Evolutionary conservation across 2,329 filamentous ascomycete species (phyloP).

Genomic region (Neoarthrinium moseri): DNA sequence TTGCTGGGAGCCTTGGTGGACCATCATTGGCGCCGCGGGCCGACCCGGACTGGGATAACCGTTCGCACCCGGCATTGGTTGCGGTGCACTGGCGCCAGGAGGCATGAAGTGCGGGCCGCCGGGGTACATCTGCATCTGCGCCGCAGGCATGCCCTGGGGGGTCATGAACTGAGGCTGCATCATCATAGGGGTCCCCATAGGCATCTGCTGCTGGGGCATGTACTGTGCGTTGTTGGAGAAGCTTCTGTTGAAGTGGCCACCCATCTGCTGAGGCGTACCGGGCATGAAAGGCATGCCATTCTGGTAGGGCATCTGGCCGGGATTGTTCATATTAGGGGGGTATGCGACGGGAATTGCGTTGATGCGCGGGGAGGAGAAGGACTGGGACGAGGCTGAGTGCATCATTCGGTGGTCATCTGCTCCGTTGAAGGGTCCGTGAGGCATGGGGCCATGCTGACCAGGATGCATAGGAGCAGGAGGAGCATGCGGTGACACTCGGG

Average conservation of each 20-base stretch:
- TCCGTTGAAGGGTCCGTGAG: constrained; percentile 65
- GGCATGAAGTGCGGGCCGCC: constrained; percentile 66
- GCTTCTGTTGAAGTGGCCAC: constrained; percentile 60
- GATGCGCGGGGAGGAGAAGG: constrained; percentile 81
- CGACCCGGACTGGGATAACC: constrained; percentile 89
- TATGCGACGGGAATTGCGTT: constrained; percentile 70
- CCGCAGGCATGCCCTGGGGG: constrained; percentile 67
- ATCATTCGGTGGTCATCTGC: constrained; percentile 89
- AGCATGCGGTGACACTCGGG: constrained; percentile 72
- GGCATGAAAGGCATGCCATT: constrained; percentile 71
- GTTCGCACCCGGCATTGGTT: constrained; percentile 63
- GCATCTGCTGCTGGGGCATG: constrained; percentile 65
- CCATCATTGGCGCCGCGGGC: constrained; percentile 83
- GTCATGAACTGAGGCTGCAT: constrained; percentile 75
- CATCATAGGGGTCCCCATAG: constrained; percentile 81
- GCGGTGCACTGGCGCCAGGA: constrained; percentile 51
- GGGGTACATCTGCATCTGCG: constrained; percentile 82
- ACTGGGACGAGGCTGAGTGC: constrained; percentile 78
- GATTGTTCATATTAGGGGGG: constrained; percentile 64
- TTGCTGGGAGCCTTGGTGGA: constrained; percentile 89
- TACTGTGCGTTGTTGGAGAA: constrained; percentile 73
- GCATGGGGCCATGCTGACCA: constrained; percentile 67
- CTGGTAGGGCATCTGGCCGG: constrained; percentile 70
- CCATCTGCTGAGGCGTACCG: constrained; percentile 69
- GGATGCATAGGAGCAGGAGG: constrained; percentile 75